A percentile compares a stretch with the other conserved stretches of the same genome.
phyloP scores from a whole-genome alignment of 1,139 yeast species.

The Hyphopichia wangnamkhiaoensis region DNA sequence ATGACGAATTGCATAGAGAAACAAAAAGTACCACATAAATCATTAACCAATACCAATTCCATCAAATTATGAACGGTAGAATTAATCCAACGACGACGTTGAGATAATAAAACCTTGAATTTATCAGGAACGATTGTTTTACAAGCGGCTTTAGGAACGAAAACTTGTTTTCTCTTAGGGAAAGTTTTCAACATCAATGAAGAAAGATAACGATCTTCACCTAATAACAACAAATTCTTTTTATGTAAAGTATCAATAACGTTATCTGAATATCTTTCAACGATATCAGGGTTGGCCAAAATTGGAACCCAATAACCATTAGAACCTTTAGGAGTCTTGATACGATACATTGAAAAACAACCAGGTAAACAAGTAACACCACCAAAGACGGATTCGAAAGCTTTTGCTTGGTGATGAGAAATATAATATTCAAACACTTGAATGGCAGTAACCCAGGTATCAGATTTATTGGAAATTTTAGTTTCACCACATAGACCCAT shows the following conservation, averaged over 20 bases:
- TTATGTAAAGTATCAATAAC: conserved; percentile 85
- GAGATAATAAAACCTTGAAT: conserved; percentile 81
- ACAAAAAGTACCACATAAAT: conserved; percentile 95
- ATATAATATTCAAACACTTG: conserved; percentile 96
- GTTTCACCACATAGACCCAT: conserved; percentile 99
- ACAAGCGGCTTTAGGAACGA: conserved; percentile 94
- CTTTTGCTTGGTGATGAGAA: conserved; percentile 95
- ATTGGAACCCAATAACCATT: conserved; percentile 98
- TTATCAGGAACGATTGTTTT: conserved; percentile 88
- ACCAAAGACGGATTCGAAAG: conserved; percentile 94
- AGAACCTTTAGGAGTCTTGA: conserved; percentile 87
- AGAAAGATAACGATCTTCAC: conserved; percentile 90
- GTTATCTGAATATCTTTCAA: conserved; percentile 90
- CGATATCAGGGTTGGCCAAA: conserved; percentile 93
- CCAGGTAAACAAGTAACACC: conserved; percentile 98
- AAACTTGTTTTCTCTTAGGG: conserved; percentile 91
- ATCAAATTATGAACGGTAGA: conserved; percentile 94
- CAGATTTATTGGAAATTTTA: conserved; percentile 82
- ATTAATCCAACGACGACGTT: conserved; percentile 98
- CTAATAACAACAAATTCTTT: conserved; percentile 83
- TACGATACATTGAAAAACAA: conserved; percentile 93
- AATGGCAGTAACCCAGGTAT: conserved; percentile 90
- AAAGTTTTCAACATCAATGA: conserved; percentile 90
- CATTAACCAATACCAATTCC: conserved; percentile 86
- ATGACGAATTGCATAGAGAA: conserved; percentile 97